phyloP scores from a whole-genome alignment of 106 monocot species.

The Apostasia ramifera region DNA sequence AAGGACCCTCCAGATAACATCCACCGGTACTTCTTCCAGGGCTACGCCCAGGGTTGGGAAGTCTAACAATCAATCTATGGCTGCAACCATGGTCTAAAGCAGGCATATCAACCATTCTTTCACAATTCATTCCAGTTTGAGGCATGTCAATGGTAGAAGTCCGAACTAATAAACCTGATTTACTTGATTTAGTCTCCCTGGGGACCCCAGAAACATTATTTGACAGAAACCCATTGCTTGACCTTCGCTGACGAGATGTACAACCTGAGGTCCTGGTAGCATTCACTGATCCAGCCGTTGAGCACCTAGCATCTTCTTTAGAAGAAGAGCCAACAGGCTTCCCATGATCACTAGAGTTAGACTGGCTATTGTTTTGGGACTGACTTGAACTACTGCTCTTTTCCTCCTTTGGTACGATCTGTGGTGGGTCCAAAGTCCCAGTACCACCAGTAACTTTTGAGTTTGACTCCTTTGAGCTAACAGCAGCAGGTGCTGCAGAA shows the following conservation, averaged over 20 bases:
- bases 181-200: conserved; percentile 23
- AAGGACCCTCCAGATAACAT: conserved; percentile 43
- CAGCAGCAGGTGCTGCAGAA: conserved; percentile 11
- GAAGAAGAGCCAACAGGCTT: conserved; percentile 28
- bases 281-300: conserved; percentile 39
- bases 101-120: conserved; percentile 24
- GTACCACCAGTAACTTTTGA: conserved; percentile 14
- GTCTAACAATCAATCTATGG: conserved; percentile 51
- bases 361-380: conserved; percentile 53
- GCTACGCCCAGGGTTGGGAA: conserved; percentile 52
- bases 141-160: conserved; percentile 13
- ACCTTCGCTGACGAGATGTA: conserved; percentile 49
- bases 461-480: conserved; percentile 40
- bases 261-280: conserved; percentile 27
- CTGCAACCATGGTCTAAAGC: conserved; percentile 36
- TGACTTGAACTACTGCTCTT: conserved; percentile 64
- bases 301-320: conserved; percentile 58
- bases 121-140: conserved; percentile 23
- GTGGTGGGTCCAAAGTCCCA: conserved; percentile 14
- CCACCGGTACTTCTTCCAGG: conserved; percentile 32
- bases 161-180: conserved; percentile 27
- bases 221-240: conserved; percentile 30
- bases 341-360: conserved; percentile 51
- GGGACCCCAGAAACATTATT: conserved; percentile 16
- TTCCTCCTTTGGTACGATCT: conserved; percentile 38